These are phyloP conservation scores for Chytridiales sp. DNA, from an alignment of 371 early-diverging fungal genomes.

Conservation along the genomic window DNA sequence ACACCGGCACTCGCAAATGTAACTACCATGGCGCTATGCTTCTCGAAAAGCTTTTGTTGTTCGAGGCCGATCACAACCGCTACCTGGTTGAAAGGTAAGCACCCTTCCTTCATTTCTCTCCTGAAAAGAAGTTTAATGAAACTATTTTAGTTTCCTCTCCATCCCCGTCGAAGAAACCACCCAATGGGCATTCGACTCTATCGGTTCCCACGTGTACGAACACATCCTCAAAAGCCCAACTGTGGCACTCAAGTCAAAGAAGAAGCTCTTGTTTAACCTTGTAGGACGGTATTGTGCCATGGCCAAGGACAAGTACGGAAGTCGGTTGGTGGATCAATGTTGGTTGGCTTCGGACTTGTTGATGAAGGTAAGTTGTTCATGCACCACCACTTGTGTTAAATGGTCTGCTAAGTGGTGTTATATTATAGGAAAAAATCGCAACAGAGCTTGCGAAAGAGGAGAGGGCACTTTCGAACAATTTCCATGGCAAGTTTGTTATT, in stretches of 20 bases:
- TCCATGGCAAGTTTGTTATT: constrained; percentile 71
- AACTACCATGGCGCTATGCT: constrained; percentile 64
- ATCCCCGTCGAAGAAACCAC: constrained; percentile 37
- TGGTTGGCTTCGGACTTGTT: constrained; percentile 77
- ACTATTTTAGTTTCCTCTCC: constrained; percentile 42
- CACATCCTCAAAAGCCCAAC: constrained; percentile 59
- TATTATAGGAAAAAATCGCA: constrained; percentile 60
- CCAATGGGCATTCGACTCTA: constrained; percentile 66
- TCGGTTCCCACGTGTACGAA: constrained; percentile 74
- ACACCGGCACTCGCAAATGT: not conserved
- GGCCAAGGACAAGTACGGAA: constrained; percentile 74
- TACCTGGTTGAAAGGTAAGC: constrained; percentile 13
- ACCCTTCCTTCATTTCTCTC: not conserved
- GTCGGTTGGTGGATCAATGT: constrained; percentile 74
- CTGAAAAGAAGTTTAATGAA: not conserved
- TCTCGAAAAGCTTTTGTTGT: constrained; percentile 66
- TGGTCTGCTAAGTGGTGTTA: not conserved
- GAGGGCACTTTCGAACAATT: constrained; percentile 57
- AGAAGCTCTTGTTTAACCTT: constrained; percentile 63
- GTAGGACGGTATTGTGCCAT: constrained; percentile 57
- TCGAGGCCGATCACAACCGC: constrained; percentile 58
- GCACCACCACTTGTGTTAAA: not conserved
- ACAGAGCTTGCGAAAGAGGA: constrained; percentile 62
- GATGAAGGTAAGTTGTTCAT: constrained; percentile 45
- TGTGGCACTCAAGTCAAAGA: constrained; percentile 61